phyloP scores from a whole-genome alignment of 257 asterid genomes.

The Schizonepeta tenuifolia region DNA sequence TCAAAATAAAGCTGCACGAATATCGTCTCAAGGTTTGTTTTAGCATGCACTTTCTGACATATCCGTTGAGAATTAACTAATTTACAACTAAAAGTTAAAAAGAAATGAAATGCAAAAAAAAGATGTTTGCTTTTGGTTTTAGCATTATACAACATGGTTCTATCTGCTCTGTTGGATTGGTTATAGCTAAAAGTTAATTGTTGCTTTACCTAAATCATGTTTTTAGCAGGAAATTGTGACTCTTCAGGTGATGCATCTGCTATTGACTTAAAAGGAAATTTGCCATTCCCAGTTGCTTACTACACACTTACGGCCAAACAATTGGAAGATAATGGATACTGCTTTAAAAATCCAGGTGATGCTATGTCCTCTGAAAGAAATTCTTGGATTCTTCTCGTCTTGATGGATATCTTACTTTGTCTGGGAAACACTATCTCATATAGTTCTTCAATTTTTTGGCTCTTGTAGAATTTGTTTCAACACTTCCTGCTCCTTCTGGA shows the following conservation, averaged over 20 bases:
- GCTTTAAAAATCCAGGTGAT: conserved; percentile 64
- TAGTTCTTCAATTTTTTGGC: conserved; percentile 25
- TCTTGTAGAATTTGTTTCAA: conserved; percentile 72
- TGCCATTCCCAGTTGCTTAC: conserved; percentile 79
- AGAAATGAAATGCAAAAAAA: background rate
- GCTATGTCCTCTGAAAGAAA: conserved; percentile 23
- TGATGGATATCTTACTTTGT: background rate
- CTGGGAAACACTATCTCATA: background rate
- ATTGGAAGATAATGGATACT: conserved; percentile 90
- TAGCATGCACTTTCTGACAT: too few species aligned
- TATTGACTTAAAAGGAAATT: conserved; percentile 45
- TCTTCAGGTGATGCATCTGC: conserved; percentile 43
- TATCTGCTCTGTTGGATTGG: background rate
- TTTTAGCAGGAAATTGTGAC: conserved; percentile 45
- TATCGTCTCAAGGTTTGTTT: conserved; percentile 67
- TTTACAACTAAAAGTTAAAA: too few species aligned
- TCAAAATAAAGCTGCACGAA: conserved; percentile 48
- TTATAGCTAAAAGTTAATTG: conserved; percentile 21
- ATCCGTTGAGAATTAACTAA: too few species aligned
- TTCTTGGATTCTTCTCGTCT: conserved; percentile 5
- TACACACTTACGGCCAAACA: conserved; percentile 80
- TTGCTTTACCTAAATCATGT: conserved; percentile 17
- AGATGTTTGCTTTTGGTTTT: conserved; percentile 1
- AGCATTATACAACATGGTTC: conserved; percentile 16
- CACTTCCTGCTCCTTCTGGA: conserved; percentile 81